These are phyloP conservation scores for Arabis hirsuta DNA, from an alignment of 345 rosid genomes.

Conservation along the genomic window DNA sequence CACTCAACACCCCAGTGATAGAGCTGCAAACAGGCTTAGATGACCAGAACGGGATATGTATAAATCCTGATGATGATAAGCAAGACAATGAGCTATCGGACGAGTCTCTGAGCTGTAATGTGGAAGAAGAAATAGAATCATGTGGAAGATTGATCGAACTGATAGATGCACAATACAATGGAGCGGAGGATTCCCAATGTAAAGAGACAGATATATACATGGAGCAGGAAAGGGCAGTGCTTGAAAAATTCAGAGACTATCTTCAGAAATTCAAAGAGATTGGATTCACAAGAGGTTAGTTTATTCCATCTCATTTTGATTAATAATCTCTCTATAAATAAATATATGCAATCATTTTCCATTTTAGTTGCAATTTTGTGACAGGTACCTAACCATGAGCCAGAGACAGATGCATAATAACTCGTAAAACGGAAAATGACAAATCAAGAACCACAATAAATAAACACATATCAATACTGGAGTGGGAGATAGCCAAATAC, in stretches of 20 bases:
- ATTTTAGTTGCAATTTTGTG: slow-evolving; percentile 9
- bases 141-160: slow-evolving; percentile 37
- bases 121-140: slow-evolving; percentile 19
- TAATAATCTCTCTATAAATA: neutral
- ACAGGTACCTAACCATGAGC: neutral
- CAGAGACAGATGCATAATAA: slow-evolving; percentile 5
- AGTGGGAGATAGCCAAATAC: neutral
- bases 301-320: neutral
- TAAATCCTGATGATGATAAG: slow-evolving; percentile 29
- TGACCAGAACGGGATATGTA: slow-evolving; percentile 11
- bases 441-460: neutral
- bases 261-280: slow-evolving; percentile 44
- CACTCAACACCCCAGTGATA: slow-evolving; percentile 22
- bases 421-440: neutral
- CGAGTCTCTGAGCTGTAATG: slow-evolving; percentile 18
- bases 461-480: slow-evolving; percentile 3
- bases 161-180: slow-evolving; percentile 41
- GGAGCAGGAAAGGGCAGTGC: slow-evolving; percentile 52
- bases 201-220: slow-evolving; percentile 17
- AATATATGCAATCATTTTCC: neutral
- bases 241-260: slow-evolving; percentile 48
- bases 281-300: slow-evolving; percentile 43
- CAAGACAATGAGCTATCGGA: slow-evolving; percentile 10
- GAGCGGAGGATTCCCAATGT: slow-evolving; percentile 13
- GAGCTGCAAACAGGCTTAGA: slow-evolving; percentile 13